Evolutionary conservation across 208 protist species (phyloP).

Genomic region (Trypanosomatidae sp.): DNA sequence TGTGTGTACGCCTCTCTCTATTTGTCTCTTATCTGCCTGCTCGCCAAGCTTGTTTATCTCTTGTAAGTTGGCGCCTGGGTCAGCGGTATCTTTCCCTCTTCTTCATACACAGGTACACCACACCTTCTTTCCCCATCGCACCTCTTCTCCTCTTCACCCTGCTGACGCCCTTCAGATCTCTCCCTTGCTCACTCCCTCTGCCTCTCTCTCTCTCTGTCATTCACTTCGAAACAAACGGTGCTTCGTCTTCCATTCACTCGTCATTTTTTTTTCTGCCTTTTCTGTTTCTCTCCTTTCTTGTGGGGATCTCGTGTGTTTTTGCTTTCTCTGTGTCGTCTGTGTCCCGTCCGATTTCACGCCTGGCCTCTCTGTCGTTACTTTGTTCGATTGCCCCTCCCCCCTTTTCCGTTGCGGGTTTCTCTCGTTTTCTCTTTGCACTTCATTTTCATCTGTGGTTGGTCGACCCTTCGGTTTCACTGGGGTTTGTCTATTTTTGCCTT

Average conservation of each 20-base stretch:
- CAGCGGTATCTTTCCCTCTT: neutral
- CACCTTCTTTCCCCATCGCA: neutral
- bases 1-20: neutral
- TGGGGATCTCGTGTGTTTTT: neutral
- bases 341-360: neutral
- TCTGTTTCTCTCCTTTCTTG: neutral
- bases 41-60: neutral
- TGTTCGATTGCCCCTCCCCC: neutral
- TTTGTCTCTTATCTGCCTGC: neutral
- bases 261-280: neutral
- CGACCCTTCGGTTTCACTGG: neutral
- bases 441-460: neutral
- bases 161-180: neutral
- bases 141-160: neutral
- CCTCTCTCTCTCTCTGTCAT: neutral
- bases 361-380: neutral
- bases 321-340: neutral
- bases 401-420: neutral
- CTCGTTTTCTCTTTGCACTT: conserved; percentile 1
- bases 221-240: neutral
- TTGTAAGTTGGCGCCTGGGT: neutral
- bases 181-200: neutral
- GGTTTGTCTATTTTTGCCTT: neutral
- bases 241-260: neutral
- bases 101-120: neutral